Conservation (phyloP, 805 yeast genomes). For the Vanderwaltozyma verrucispora region DNA sequence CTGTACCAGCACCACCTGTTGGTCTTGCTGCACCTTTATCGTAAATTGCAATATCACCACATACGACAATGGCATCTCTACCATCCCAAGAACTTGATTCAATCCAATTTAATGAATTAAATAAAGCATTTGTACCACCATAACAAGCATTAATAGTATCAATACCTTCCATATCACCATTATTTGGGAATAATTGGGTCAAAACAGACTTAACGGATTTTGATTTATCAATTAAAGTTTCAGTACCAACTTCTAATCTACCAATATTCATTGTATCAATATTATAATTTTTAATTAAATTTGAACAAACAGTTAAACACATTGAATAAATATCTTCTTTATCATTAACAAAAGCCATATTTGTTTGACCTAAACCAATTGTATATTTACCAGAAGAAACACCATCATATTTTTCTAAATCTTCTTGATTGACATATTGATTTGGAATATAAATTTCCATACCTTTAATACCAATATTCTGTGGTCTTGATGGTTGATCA, state of each 20-base stretch:
- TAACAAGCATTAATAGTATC: conserved; percentile 97
- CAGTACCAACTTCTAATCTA: conserved; percentile 96
- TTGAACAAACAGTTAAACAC: conserved; percentile 77
- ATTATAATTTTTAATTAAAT: conserved; percentile 67
- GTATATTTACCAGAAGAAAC: conserved; percentile 94
- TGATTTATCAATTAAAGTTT: conserved; percentile 91
- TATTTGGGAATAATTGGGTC: conserved; percentile 86
- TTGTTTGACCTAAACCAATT: conserved; percentile 96
- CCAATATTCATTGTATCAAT: conserved; percentile 78
- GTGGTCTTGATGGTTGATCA: conserved; percentile 36
- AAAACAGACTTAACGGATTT: conserved; percentile 92
- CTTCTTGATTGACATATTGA: conserved; percentile 77
- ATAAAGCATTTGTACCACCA: conserved; percentile 94
- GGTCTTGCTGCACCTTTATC: conserved; percentile 98
- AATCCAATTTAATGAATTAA: conserved; percentile 91
- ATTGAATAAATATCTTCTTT: conserved; percentile 95
- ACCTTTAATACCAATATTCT: conserved; percentile 94
- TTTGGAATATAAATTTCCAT: conserved; percentile 86
- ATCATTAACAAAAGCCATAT: conserved; percentile 95
- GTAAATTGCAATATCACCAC: conserved; percentile 97
- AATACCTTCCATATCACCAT: conserved; percentile 88
- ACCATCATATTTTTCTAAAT: conserved; percentile 73
- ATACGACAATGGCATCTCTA: conserved; percentile 90
- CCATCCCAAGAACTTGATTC: conserved; percentile 98
- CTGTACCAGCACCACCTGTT: conserved; percentile 98